Conservation (phyloP, 164 flowering plant species). For the Magnolia changhungtana region DNA sequence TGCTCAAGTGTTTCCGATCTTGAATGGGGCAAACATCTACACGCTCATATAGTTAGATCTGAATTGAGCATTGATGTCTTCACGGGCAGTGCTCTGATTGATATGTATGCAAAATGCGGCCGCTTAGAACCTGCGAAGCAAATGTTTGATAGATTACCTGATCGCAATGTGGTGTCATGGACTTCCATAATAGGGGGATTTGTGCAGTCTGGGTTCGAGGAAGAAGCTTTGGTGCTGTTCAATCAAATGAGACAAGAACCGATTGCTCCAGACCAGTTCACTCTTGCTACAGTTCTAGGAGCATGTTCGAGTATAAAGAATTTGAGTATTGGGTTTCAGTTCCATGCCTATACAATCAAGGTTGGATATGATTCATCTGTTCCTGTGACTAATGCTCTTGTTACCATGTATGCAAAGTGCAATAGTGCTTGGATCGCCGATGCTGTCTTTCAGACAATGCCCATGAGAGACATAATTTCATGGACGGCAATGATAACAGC, state of each 20-base stretch:
- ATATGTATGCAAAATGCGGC: conserved; percentile 64
- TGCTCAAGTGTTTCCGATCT: conserved; percentile 39
- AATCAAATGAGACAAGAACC: conserved; percentile 37
- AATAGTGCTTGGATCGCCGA: conserved; percentile 24
- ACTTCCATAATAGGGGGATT: conserved; percentile 49
- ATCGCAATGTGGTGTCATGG: conserved; percentile 46
- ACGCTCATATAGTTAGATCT: conserved; percentile 40
- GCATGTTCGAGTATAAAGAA: conserved; percentile 35
- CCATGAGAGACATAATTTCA: conserved; percentile 36
- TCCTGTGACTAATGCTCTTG: conserved; percentile 43
- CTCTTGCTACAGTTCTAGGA: conserved; percentile 47
- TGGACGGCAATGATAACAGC: conserved; percentile 37
- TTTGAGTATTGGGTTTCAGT: conserved; percentile 30
- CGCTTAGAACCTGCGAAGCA: conserved; percentile 26
- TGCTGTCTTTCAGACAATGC: conserved; percentile 31
- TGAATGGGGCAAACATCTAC: conserved; percentile 58
- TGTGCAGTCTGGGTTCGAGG: conserved; percentile 35
- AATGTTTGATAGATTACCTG: conserved; percentile 34
- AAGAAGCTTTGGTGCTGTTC: conserved; percentile 41
- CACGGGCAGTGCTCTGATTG: conserved; percentile 46
- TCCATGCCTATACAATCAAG: conserved; percentile 38
- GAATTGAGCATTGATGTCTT: conserved; percentile 33
- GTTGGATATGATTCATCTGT: conserved; percentile 32
- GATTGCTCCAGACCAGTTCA: conserved; percentile 38
- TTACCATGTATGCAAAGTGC: conserved; percentile 41